These are phyloP conservation scores for Carex parvula DNA, from an alignment of 176 grass and related monocot genomes.

Conservation along the genomic window DNA sequence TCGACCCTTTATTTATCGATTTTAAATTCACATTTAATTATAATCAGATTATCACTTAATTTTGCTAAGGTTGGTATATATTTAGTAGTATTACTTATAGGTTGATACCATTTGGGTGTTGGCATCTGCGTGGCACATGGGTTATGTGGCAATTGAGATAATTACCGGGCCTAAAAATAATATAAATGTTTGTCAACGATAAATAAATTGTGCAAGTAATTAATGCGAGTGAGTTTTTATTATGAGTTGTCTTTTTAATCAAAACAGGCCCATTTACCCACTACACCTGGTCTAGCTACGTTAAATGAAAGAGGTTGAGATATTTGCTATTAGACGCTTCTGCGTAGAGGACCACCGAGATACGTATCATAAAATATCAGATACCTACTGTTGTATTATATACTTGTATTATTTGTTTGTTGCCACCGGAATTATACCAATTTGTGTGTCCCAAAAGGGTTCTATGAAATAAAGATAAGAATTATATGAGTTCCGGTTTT, in stretches of 20 bases:
- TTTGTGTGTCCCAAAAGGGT: not conserved
- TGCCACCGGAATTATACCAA: not conserved
- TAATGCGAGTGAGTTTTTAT: not conserved
- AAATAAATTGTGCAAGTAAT: not conserved
- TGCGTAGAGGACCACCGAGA: not conserved
- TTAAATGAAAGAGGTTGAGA: not conserved
- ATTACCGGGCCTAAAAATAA: not conserved
- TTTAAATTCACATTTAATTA: not conserved
- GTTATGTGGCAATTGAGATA: not conserved
- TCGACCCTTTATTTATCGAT: no score
- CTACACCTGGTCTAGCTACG: not conserved
- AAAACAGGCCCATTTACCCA: not conserved
- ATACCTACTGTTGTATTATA: not conserved
- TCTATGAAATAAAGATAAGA: not conserved
- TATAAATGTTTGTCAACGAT: not conserved
- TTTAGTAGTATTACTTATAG: not conserved
- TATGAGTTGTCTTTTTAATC: not conserved
- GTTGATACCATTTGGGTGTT: not conserved
- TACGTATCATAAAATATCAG: not conserved
- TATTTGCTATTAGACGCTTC: no score
- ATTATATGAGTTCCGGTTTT: not conserved
- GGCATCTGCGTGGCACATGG: not conserved
- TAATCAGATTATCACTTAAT: not conserved
- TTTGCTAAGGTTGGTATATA: not conserved
- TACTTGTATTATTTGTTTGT: constrained; percentile 6